These are phyloP conservation scores for Piloderma croceum DNA, from an alignment of 768 basidiomycete species.

Conservation along the genomic window DNA sequence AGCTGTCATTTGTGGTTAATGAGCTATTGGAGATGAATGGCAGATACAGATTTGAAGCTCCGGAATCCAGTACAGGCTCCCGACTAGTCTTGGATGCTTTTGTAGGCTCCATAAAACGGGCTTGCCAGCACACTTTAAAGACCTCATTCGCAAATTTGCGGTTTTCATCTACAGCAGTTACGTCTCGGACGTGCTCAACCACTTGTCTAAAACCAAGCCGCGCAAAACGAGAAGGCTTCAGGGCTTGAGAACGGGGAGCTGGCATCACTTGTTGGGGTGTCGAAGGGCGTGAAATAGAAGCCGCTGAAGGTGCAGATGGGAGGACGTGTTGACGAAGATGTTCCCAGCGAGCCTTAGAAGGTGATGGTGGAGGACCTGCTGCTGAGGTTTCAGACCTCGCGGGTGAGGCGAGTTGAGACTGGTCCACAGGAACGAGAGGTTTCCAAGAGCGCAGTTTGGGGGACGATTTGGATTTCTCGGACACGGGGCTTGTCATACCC, in stretches of 20 bases:
- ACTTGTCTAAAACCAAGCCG: slow-evolving; percentile 56
- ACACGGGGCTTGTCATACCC: too few species aligned
- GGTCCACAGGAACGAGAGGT: too few species aligned
- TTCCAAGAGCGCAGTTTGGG: too few species aligned
- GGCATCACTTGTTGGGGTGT: slow-evolving; percentile 5
- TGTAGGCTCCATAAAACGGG: slow-evolving; percentile 40
- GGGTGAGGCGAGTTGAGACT: too few species aligned
- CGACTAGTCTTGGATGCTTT: slow-evolving; percentile 23
- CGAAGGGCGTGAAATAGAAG: neutral
- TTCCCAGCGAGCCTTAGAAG: slow-evolving; percentile 46
- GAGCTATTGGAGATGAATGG: slow-evolving; percentile 39
- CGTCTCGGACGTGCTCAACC: slow-evolving; percentile 57
- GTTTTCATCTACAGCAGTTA: slow-evolving; percentile 41
- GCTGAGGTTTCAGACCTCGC: too few species aligned
- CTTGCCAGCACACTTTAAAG: slow-evolving; percentile 47
- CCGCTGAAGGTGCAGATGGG: slow-evolving; percentile 19
- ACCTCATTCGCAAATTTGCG: slow-evolving; percentile 53
- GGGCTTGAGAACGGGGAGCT: slow-evolving; percentile 28
- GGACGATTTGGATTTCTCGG: too few species aligned
- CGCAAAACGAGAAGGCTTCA: slow-evolving; percentile 46
- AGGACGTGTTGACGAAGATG: slow-evolving; percentile 50
- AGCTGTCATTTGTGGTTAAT: slow-evolving; percentile 19
- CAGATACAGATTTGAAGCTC: slow-evolving; percentile 35
- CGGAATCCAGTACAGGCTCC: slow-evolving; percentile 20
- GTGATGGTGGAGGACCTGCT: slow-evolving; percentile 30